These are phyloP conservation scores for Dendryphion nanum DNA, from an alignment of 2,329 filamentous ascomycete genomes.

Conservation along the genomic window DNA sequence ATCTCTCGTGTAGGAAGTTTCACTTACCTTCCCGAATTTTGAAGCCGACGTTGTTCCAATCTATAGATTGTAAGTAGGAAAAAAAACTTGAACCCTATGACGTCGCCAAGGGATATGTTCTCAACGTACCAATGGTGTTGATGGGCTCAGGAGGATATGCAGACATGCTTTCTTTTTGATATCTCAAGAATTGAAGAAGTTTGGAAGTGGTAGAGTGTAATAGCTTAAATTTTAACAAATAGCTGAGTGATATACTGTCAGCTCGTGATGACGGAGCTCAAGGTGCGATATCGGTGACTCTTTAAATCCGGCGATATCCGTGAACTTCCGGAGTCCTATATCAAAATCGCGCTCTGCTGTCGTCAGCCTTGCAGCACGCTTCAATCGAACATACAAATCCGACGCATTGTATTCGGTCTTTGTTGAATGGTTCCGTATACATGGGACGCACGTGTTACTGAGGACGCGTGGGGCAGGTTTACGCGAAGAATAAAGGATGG, in stretches of 20 bases:
- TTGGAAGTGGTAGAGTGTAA: no score
- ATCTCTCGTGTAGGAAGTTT: background rate
- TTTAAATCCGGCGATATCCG: constrained; percentile 22
- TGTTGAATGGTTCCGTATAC: no score
- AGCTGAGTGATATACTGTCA: constrained; percentile 15
- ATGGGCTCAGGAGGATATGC: constrained; percentile 68
- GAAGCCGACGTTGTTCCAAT: constrained; percentile 94
- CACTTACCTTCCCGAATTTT: constrained; percentile 77
- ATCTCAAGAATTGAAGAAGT: no score
- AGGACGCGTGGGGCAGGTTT: background rate
- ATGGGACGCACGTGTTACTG: no score
- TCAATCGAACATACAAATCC: no score
- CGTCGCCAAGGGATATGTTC: no score
- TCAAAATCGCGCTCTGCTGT: constrained; percentile 13
- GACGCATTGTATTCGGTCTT: no score
- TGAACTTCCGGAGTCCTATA: constrained; percentile 21
- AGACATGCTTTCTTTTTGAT: constrained; percentile 24
- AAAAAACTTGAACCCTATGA: no score
- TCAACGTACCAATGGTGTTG: constrained; percentile 64
- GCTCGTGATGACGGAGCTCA: constrained; percentile 7
- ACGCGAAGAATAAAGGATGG: background rate
- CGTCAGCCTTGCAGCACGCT: no score
- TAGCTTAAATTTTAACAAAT: no score
- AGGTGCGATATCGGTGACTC: constrained; percentile 33
- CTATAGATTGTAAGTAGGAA: no score